Evolutionary conservation across 2,329 filamentous ascomycete species (phyloP).

Genomic region (Domatiomyces catenatus): DNA sequence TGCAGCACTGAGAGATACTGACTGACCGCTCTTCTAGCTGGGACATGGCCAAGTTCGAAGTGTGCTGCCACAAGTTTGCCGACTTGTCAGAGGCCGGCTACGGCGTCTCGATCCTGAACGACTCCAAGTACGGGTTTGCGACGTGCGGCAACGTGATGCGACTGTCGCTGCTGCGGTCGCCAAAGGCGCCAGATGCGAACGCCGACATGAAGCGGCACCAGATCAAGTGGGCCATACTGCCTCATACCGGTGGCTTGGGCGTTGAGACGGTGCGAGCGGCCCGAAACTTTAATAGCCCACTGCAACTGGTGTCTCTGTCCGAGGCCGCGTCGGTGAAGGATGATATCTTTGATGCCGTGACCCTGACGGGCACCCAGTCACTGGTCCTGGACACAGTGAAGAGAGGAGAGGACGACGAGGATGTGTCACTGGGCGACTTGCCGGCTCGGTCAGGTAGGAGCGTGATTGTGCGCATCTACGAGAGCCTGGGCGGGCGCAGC

Average conservation of each 20-base stretch:
- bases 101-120: constrained; percentile 83
- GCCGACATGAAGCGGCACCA: constrained; percentile 84
- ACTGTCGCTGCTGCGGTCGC: constrained; percentile 66
- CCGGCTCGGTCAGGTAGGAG: constrained; percentile 54
- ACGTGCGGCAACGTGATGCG: constrained; percentile 82
- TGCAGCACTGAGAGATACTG: constrained; percentile 11
- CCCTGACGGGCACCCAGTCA: constrained; percentile 48
- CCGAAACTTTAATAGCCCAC: constrained; percentile 78
- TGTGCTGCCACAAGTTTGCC: constrained; percentile 89
- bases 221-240: constrained; percentile 82
- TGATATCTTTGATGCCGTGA: constrained; percentile 40
- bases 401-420: constrained; percentile 76
- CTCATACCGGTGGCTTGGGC: constrained; percentile 59
- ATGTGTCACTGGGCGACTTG: constrained; percentile 44
- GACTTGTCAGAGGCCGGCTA: constrained; percentile 79
- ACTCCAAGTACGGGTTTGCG: constrained; percentile 92
- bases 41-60: constrained; percentile 97
- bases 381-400: constrained; percentile 82
- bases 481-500: constrained; percentile 68
- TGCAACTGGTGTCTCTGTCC: constrained; percentile 28
- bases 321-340: constrained; percentile 10
- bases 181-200: constrained; percentile 83
- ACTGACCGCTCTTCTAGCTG: constrained; percentile 36
- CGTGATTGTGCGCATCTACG: constrained; percentile 73
- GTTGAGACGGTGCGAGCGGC: constrained; percentile 64